Evolutionary conservation across 1,284 basidiomycete species (phyloP), one percentile per base, ranked within the genome.

Genomic region (Hortiboletus rubellus): DNA sequence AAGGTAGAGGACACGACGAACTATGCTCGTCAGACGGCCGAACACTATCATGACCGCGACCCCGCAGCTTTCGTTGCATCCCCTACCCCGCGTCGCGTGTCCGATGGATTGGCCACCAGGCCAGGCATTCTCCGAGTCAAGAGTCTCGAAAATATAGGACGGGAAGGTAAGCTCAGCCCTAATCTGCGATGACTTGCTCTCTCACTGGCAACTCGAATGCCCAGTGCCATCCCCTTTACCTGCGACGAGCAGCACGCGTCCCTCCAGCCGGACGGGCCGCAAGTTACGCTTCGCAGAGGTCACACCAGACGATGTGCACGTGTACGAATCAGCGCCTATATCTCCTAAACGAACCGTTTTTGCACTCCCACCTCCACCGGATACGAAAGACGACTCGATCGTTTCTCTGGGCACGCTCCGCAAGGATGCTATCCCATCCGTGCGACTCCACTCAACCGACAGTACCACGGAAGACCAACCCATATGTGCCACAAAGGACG

Each of bases 251-350:
- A 72, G 71, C 52, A 74, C 79, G 7, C 75, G 78, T 24, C 76
- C 79, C 10, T 73, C 79, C 8, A 79, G 74, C 42, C 63, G 78
- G 33, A 62, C 73, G 4, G 68, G 76, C 50, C 76, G 79, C 7
- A 78, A 72, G 54, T 66, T 84, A 17, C 81, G 82, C n/a, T 84
- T 84, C 55, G 81, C 82, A 27, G 79, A 83, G 9, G 66, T 83
- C 12, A 79, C 76, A 1, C 76, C 80, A 0, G 66, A 74, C 9
- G 80, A 84, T 57, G 82, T 92, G 2, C 79, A 90, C 67, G 85
- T 92, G 1, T 92, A 92, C 64, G 87, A 90, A 63, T 91, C 89
- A 22, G 85, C 84, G 2, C 90, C 89, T 2, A 76, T 86, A 3
- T 91, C 91, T 5, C 89, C 90, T 0, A 81, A 80, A 43, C 79